Evolutionary conservation across 2,329 filamentous ascomycete species (phyloP).

Genomic region (Microdochium bolleyi): DNA sequence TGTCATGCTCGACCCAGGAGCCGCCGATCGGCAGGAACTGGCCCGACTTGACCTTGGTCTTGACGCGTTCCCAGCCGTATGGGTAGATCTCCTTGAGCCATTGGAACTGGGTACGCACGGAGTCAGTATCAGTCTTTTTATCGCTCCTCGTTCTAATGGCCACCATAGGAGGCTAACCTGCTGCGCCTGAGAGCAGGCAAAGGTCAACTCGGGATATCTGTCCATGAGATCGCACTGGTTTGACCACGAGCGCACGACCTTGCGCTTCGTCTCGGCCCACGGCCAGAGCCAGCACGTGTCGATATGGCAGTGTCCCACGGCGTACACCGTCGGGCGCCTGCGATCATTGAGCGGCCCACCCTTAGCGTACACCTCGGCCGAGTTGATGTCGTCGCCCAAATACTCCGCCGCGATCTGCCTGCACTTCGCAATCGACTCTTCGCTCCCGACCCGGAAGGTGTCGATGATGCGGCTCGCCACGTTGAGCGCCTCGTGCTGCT

Average conservation of each 20-base stretch:
- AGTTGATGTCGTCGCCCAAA: slow-evolving; percentile 73
- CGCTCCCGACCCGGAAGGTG: slow-evolving; percentile 71
- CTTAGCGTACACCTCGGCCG: slow-evolving; percentile 72
- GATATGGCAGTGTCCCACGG: slow-evolving; percentile 94
- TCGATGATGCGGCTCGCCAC: slow-evolving; percentile 90
- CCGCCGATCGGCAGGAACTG: slow-evolving; percentile 93
- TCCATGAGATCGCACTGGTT: slow-evolving; percentile 96
- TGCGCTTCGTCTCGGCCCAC: slow-evolving; percentile 94
- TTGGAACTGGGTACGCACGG: slow-evolving; percentile 58
- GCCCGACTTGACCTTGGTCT: slow-evolving; percentile 81
- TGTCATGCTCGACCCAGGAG: slow-evolving; percentile 98
- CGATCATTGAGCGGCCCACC: slow-evolving; percentile 55
- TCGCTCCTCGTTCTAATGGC: neutral
- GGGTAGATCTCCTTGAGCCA: slow-evolving; percentile 92
- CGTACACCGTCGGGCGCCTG: slow-evolving; percentile 49
- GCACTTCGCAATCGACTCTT: slow-evolving; percentile 69
- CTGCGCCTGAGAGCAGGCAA: slow-evolving; percentile 88
- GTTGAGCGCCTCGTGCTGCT: slow-evolving; percentile 78
- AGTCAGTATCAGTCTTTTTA: neutral
- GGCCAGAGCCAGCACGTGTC: slow-evolving; percentile 99
- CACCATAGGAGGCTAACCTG: slow-evolving; percentile 35
- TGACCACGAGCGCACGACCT: slow-evolving; percentile 92
- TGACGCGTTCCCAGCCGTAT: slow-evolving; percentile 84
- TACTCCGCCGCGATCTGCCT: slow-evolving; percentile 80
- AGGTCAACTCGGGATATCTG: slow-evolving; percentile 85